Conservation (phyloP, 176 grass and related monocot species). For the Juncus inflexus region DNA sequence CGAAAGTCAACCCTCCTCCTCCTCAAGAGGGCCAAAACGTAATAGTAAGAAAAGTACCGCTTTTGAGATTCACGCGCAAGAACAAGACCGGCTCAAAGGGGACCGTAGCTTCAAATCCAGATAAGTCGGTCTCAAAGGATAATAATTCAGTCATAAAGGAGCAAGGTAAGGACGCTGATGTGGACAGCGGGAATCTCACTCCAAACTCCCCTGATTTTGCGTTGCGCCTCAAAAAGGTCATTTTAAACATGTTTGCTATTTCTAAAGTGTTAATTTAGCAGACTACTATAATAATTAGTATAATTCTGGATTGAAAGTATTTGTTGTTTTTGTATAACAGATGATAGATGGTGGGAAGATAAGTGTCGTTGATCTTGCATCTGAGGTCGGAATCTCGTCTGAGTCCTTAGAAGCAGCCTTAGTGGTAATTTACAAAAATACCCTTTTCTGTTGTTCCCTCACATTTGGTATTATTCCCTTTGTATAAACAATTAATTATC, state of each 20-base stretch:
- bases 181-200: slow-evolving; percentile 32
- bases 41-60: slow-evolving; percentile 48
- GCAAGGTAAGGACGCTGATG: slow-evolving; percentile 27
- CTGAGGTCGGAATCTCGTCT: slow-evolving; percentile 80
- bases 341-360: slow-evolving; percentile 74
- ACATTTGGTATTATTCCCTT: not conserved
- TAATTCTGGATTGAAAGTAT: too few relatives aligned
- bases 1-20: slow-evolving; percentile 27
- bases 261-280: slow-evolving; percentile 2
- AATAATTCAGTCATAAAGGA: slow-evolving; percentile 26
- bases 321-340: slow-evolving; percentile 20
- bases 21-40: slow-evolving; percentile 30
- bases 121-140: slow-evolving; percentile 47
- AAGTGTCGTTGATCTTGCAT: slow-evolving; percentile 78
- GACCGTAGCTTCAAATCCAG: slow-evolving; percentile 32
- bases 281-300: not conserved
- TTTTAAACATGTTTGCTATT: slow-evolving; percentile 1
- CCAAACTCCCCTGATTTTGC: slow-evolving; percentile 60
- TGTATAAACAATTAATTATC: not conserved
- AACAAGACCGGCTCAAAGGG: slow-evolving; percentile 55
- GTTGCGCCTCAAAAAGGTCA: slow-evolving; percentile 74
- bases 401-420: slow-evolving; percentile 95
- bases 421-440: slow-evolving; percentile 47
- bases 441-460: not conserved
- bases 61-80: slow-evolving; percentile 81